phyloP scores from a whole-genome alignment of 768 basidiomycete species.

The Lactarius quietus region DNA sequence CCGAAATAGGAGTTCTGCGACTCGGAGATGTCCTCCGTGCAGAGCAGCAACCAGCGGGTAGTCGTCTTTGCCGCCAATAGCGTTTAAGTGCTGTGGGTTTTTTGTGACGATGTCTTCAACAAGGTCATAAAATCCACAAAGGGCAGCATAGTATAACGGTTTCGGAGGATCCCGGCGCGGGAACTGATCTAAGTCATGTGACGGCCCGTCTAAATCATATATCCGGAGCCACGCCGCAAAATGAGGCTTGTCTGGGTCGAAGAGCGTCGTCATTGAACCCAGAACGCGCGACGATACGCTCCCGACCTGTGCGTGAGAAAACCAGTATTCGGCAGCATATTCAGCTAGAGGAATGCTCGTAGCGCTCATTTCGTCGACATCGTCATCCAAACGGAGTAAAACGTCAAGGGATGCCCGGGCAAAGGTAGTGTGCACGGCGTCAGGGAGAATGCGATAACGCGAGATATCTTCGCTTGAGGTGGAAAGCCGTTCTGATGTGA shows the following conservation, averaged over 20 bases:
- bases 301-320: not conserved
- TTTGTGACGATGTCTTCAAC: not conserved
- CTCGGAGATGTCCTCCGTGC: not conserved
- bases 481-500: not conserved
- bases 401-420: not conserved
- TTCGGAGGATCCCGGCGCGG: too few species aligned
- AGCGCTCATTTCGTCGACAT: rapidly evolving
- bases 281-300: not conserved
- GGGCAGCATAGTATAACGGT: not conserved
- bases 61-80: not conserved
- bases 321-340: not conserved
- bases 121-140: not conserved
- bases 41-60: not conserved
- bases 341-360: not conserved
- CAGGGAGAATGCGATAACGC: not conserved
- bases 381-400: not conserved
- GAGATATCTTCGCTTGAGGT: not conserved
- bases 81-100: not conserved
- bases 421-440: not conserved
- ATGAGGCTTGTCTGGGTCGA: not conserved
- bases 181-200: too few species aligned
- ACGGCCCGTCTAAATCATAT: not conserved
- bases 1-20: too few species aligned
- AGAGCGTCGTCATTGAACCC: not conserved
- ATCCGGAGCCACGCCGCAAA: not conserved